Percentiles rank a stretch among this genome's conserved stretches.
phyloP scores from a whole-genome alignment of 768 basidiomycete species.

The Epithele typhae region DNA sequence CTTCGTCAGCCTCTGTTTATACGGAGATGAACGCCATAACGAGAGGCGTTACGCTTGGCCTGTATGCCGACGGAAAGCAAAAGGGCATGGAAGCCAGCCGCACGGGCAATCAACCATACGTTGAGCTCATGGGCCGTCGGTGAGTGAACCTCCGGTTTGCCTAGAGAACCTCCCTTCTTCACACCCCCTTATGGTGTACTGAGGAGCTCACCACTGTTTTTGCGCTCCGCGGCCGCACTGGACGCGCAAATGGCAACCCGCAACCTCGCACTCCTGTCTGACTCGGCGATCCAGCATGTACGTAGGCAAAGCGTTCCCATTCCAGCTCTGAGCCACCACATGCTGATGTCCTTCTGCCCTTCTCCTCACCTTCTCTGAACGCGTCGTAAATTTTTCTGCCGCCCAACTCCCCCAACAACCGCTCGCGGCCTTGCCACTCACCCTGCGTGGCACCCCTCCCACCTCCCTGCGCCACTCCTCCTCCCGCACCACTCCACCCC shows the following conservation, averaged over 20 bases:
- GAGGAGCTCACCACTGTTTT: too few species aligned
- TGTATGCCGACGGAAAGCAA: constrained; percentile 55
- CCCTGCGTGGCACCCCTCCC: not conserved
- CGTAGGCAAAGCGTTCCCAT: too few species aligned
- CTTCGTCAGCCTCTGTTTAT: constrained; percentile 72
- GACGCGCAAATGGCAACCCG: not conserved
- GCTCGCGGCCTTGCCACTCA: not conserved
- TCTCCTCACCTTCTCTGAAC: too few species aligned
- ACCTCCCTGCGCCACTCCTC: not conserved
- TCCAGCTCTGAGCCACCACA: too few species aligned
- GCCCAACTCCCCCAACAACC: too few species aligned
- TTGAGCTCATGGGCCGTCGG: constrained; percentile 81
- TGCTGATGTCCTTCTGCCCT: too few species aligned
- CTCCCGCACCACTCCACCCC: not conserved
- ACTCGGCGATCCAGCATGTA: constrained; percentile 13
- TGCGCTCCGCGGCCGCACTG: not conserved
- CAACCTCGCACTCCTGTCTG: too few species aligned
- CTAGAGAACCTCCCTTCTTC: not conserved
- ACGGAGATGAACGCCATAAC: constrained; percentile 89
- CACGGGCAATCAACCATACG: constrained; percentile 72
- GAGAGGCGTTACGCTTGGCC: constrained; percentile 81
- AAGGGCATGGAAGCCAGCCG: constrained; percentile 50
- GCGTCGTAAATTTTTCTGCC: too few species aligned
- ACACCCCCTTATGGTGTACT: not conserved
- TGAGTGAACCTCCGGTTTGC: constrained; percentile 23